Base-by-base conservation (phyloP, 2,329 filamentous ascomycete species). In the Chaetomium sp. region DNA sequence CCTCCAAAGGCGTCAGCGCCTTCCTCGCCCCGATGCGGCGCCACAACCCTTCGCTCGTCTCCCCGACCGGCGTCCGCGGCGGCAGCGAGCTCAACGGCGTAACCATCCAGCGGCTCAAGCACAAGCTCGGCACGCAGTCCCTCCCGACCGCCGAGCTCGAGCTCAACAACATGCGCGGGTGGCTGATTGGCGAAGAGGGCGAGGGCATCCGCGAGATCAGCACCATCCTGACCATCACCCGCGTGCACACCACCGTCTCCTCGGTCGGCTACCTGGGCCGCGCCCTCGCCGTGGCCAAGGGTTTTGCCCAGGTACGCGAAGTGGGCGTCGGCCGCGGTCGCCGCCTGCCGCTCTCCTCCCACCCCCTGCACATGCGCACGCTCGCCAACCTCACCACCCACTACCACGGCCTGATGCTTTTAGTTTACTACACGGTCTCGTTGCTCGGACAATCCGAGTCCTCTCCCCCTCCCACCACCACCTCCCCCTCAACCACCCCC, bases 111-210 rank as follows among this genome's bases (percentile, higher is more conserved):
- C 82, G 89, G 0, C 78, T 93, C 19, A 92, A 93, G 77, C 85
- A 85, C 74, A 93, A 92, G 72, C 81, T 90, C 3, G 90, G 90
- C 29, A 92, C 89, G 0, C 85, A 85, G 55, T 81, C 87, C 0
- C 78, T 93, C 0, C 89, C 90, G 0, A 92, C 90, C 0, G 90
- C 89, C 0, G 90, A 93, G 74, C 81, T 93, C 0, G 87, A 89
- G 65, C 80, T 90, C 2, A 78, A 81, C 19, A 81, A 79, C n/a
- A 85, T 86, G 80, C 83, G 87, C 2, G 87, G 79, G 4, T 87
- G 87, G 80, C 79, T 92, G 6, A 77, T 93, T 31, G 90, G 90
- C 6, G 77, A 82, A 3, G 82, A 90, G 67, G 89, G 90, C 1
- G 77, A 84, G 49, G 90, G 90, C 1, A 82, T 91, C 33, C 83